Evolutionary conservation across 768 basidiomycete genomes (phyloP).

Genomic region (Kwoniella europaea): DNA sequence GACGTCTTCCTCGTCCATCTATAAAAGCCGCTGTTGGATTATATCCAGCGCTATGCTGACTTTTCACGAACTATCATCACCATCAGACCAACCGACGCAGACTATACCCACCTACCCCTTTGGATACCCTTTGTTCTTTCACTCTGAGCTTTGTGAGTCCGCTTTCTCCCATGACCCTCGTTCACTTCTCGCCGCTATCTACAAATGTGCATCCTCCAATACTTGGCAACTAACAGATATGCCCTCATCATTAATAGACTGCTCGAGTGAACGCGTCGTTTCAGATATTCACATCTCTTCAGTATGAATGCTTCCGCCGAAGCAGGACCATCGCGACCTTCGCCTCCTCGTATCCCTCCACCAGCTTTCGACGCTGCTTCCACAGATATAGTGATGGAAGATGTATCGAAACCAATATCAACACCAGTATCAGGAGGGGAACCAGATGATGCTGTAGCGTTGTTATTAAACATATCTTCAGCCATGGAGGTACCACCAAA

Average conservation of each 20-base stretch:
- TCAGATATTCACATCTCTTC: neutral
- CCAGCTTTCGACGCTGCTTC: neutral
- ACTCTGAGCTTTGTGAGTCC: slow-evolving; percentile 7
- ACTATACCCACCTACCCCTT: slow-evolving; percentile 25
- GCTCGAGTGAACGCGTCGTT: slow-evolving; percentile 1
- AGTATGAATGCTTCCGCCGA: slow-evolving; percentile 19
- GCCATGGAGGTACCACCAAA: slow-evolving; percentile 15
- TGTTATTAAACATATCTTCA: slow-evolving; percentile 38
- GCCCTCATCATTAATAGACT: neutral
- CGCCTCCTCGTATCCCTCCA: slow-evolving; percentile 10
- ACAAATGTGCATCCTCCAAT: neutral
- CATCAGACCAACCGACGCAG: slow-evolving; percentile 3
- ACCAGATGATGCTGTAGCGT: slow-evolving; percentile 40
- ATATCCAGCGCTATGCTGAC: neutral
- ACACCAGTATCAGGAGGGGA: slow-evolving; percentile 6
- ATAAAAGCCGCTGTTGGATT: neutral
- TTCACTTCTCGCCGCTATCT: neutral
- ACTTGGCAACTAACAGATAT: neutral
- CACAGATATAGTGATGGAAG: slow-evolving; percentile 37
- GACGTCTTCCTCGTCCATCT: neutral
- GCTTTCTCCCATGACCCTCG: neutral
- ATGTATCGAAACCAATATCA: neutral
- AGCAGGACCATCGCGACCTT: slow-evolving; percentile 28
- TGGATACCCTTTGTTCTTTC: slow-evolving; percentile 31
- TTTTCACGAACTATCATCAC: neutral